phyloP scores from a whole-genome alignment of 2,329 filamentous ascomycete species.

The Talaromyces funiculosus region DNA sequence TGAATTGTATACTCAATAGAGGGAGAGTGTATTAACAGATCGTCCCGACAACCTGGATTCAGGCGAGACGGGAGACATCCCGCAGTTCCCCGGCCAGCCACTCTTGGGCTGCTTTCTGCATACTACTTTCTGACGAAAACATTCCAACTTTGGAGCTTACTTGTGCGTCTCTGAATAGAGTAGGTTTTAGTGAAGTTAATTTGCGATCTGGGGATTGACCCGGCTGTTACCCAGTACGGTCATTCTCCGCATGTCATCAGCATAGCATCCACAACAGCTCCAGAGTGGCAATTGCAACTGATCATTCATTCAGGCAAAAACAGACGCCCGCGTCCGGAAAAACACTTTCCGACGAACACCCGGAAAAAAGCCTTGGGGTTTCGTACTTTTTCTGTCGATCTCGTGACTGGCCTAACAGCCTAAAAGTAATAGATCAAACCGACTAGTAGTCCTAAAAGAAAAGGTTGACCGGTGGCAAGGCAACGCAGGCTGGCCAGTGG shows the following conservation, averaged over 20 bases:
- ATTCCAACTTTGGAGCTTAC: not conserved
- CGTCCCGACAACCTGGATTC: conserved; percentile 4
- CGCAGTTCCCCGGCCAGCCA: not conserved
- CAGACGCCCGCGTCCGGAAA: not conserved
- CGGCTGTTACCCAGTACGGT: not conserved
- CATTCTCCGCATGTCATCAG: not conserved
- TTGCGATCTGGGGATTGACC: not conserved
- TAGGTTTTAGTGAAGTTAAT: too few species aligned
- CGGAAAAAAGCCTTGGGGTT: not conserved
- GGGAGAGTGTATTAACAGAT: not conserved
- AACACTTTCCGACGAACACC: not conserved
- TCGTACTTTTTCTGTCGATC: not conserved
- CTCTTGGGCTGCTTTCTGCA: not conserved
- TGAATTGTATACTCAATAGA: not conserved
- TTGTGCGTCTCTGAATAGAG: not conserved
- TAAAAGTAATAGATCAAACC: not conserved
- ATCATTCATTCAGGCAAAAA: not conserved
- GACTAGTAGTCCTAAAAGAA: not conserved
- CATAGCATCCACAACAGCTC: not conserved
- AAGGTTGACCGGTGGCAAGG: conserved; percentile 1
- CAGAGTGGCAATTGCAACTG: not conserved
- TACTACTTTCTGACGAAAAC: not conserved
- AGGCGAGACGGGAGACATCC: not conserved
- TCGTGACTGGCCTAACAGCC: not conserved
- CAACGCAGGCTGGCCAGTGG: not conserved